Percentiles rank a stretch among this genome's conserved stretches.
Evolutionary conservation across 1,139 yeast genomes (phyloP).

Genomic region (Hyphopichia khmerensis): DNA sequence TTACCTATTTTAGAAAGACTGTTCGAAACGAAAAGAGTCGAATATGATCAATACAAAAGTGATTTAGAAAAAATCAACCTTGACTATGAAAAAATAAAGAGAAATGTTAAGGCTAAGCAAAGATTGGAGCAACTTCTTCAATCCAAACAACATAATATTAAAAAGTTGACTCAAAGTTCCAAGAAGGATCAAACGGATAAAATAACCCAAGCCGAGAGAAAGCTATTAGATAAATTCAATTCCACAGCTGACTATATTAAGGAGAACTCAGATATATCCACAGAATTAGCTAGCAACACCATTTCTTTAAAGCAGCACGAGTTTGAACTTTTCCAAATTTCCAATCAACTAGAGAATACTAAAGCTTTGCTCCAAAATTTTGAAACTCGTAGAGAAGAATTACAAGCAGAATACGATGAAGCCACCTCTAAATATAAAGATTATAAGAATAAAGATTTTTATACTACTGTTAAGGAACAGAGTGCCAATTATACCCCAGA

Average conservation of each 20-base stretch:
- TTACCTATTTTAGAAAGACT: conserved; percentile 2
- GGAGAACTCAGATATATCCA: conserved; percentile 13
- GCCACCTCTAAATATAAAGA: conserved; percentile 44
- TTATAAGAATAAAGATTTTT: conserved; percentile 46
- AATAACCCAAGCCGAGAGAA: conserved; percentile 20
- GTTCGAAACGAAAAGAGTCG: conserved; percentile 4
- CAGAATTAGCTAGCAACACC: conserved; percentile 20
- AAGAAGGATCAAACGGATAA: conserved; percentile 29
- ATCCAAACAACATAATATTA: conserved; percentile 22
- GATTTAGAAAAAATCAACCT: conserved; percentile 11
- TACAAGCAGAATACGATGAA: conserved; percentile 30
- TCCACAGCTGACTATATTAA: conserved; percentile 16
- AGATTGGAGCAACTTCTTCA: conserved; percentile 17
- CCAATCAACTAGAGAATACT: conserved; percentile 34
- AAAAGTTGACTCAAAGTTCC: conserved; percentile 23
- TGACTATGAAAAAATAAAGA: conserved; percentile 9
- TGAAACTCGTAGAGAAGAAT: conserved; percentile 26
- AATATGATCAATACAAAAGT: conserved; percentile 11
- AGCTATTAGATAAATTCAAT: conserved; percentile 24
- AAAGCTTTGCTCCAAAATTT: conserved; percentile 33
- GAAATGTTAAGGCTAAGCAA: conserved; percentile 7
- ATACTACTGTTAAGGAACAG: conserved; percentile 38
- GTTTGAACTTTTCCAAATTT: conserved; percentile 25
- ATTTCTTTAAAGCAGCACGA: conserved; percentile 21
- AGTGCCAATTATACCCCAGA: conserved; percentile 42